Evolutionary conservation across 306 rosid genomes (phyloP), one percentile per base, ranked within the genome.

Genomic region (Ochetophila trinervis): DNA sequence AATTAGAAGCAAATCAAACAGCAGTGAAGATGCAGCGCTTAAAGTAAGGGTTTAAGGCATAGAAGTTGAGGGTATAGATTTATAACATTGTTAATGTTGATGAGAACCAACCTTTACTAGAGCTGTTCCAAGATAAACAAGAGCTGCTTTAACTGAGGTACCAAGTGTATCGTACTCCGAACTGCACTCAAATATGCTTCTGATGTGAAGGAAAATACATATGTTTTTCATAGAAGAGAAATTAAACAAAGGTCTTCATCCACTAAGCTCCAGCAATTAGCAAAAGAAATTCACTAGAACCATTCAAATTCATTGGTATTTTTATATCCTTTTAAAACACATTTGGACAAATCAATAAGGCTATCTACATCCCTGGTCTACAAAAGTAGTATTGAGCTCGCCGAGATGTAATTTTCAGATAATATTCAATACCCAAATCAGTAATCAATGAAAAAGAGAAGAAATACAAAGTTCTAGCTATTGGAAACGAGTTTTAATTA

Each of bases 101-200:
- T 15, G 63, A 57, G 59, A 59, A 70, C 76, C 42, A 68, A 90
- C 99, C 97, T 94, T 94, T 4, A 94, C 87, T 57, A 94, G 79
- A 58, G 97, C 99, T 2, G 99, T 90, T 4, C 91, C 97, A 30
- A 94, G 96, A 79, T 94, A 94, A 79, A 94, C 99, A 69, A 90
- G 74, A 2, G 97, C 90, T 5, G 99, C 69, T 79, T 90, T 94
- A 50, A 90, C 59, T 17, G 99, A 94, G 66, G 99, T 94, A 35
- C 99, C 97, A 0, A 94, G 96, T 1, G 99, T 94, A 61, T 94
- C 99, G 68, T 94, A 94, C 85, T 94, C 99, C 56, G 99, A 94
- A 78, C 99, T 94, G 87, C 72, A 81, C 5, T 62, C 21, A 59
- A 20, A 67, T 34, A 67, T 34, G 70, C 19, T 63, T 21, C 21